Evolutionary conservation across 768 basidiomycete species (phyloP).

Genomic region (Lepiota venenata): DNA sequence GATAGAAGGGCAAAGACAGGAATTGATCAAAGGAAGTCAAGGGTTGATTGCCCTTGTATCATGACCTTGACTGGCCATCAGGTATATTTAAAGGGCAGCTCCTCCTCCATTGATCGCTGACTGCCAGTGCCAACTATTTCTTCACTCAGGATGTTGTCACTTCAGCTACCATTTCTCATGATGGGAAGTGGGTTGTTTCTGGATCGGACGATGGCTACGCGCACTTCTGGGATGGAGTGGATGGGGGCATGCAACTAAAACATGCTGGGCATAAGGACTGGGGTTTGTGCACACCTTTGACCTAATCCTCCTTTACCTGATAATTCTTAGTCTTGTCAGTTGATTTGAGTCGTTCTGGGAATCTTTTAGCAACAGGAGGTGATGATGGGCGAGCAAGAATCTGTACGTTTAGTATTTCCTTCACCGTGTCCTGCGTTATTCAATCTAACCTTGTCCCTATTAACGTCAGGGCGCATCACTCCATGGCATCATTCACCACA

Average conservation of each 20-base stretch:
- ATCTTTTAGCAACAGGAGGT: conserved; percentile 28
- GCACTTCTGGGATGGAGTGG: conserved; percentile 68
- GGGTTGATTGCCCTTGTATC: conserved; percentile 42
- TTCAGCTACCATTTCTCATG: conserved; percentile 59
- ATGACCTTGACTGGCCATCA: conserved; percentile 85
- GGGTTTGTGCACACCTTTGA: conserved; percentile 6
- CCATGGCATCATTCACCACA: too few relatives aligned
- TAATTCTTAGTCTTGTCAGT: conserved; percentile 23
- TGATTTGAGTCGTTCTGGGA: conserved; percentile 27
- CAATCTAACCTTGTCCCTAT: too few relatives aligned
- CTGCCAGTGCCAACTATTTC: conserved; percentile 27
- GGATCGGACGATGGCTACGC: conserved; percentile 81
- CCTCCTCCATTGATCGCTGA: conserved; percentile 32
- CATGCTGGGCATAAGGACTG: conserved; percentile 46
- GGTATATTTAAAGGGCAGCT: conserved; percentile 32
- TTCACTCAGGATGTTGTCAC: conserved; percentile 51
- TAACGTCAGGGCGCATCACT: too few relatives aligned
- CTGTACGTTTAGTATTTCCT: conserved; percentile 19
- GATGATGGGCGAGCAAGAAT: conserved; percentile 32
- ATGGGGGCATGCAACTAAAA: conserved; percentile 67
- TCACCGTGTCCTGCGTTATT: background rate
- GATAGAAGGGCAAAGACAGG: background rate
- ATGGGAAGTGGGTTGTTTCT: conserved; percentile 78
- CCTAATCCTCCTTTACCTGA: background rate
- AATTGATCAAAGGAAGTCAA: conserved; percentile 64